These are phyloP conservation scores for Aspergillus fijiensis DNA, from an alignment of 2,329 filamentous ascomycete genomes.

Conservation along the genomic window DNA sequence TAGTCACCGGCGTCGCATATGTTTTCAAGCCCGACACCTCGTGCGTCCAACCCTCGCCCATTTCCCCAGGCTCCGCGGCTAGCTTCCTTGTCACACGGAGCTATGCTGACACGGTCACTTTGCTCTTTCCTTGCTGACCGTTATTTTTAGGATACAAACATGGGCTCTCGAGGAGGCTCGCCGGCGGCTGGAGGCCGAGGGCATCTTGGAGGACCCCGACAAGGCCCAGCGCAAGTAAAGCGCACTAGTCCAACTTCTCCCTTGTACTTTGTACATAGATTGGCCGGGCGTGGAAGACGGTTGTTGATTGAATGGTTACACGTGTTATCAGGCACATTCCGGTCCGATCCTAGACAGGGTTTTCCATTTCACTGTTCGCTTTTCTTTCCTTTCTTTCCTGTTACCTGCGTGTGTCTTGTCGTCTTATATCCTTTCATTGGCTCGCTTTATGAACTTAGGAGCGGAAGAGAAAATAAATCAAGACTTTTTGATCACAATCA, in stretches of 20 bases:
- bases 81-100: not conserved
- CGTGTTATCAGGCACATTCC: conserved; percentile 32
- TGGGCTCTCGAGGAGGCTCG: conserved; percentile 98
- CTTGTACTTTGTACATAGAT: conserved; percentile 46
- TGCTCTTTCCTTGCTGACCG: conserved; percentile 21
- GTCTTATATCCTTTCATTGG: conserved; percentile 20
- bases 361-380: conserved; percentile 29
- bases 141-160: conserved; percentile 79
- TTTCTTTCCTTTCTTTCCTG: conserved; percentile 25
- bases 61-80: not conserved
- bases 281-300: conserved; percentile 31
- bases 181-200: conserved; percentile 91
- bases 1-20: conserved; percentile 74
- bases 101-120: not conserved
- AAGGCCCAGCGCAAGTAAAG: conserved; percentile 55
- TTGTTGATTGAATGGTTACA: conserved; percentile 32
- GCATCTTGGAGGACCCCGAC: conserved; percentile 79
- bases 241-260: conserved; percentile 21
- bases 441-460: conserved; percentile 13
- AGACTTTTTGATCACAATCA: not conserved
- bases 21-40: conserved; percentile 98
- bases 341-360: conserved; percentile 36
- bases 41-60: conserved; percentile 59
- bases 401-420: conserved; percentile 24
- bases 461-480: conserved; percentile 13